These are phyloP conservation scores for Eucalyptus tenuipes DNA, from an alignment of 345 rosid genomes.

Conservation along the genomic window DNA sequence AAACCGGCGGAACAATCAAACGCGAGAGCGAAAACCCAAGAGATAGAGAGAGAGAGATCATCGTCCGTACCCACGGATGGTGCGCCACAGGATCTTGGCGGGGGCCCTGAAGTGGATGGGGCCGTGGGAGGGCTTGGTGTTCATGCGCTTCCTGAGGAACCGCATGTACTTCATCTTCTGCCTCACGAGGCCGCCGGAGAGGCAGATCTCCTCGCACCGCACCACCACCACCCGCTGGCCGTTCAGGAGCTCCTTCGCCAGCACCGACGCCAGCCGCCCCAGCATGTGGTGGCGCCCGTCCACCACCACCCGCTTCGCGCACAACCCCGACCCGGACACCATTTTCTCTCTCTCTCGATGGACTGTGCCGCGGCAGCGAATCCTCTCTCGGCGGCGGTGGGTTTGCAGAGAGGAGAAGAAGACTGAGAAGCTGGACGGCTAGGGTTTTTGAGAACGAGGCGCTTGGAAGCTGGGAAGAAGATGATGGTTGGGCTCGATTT, in stretches of 20 bases:
- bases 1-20: not conserved
- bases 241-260: conserved; percentile 73
- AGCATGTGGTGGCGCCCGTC: conserved; percentile 86
- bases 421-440: not conserved
- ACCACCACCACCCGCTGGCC: conserved; percentile 78
- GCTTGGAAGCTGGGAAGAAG: not conserved
- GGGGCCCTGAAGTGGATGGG: conserved; percentile 92
- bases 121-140: conserved; percentile 93
- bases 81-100: conserved; percentile 91
- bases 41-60: not conserved
- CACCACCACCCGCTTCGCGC: conserved; percentile 60
- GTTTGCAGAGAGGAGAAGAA: not conserved
- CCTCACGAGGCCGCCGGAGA: conserved; percentile 74
- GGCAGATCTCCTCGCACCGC: conserved; percentile 81
- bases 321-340: conserved; percentile 80
- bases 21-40: not conserved
- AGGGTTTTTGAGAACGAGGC: not conserved
- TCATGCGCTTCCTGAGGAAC: conserved; percentile 85
- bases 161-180: conserved; percentile 94
- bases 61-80: conserved; percentile 49
- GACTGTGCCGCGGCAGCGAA: not conserved
- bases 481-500: not conserved
- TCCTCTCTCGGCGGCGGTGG: not conserved
- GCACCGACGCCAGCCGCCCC: conserved; percentile 54
- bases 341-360: conserved; percentile 5